Evolutionary conservation across 1,284 basidiomycete genomes (phyloP).

Genomic region (Moniliophthora roreri): DNA sequence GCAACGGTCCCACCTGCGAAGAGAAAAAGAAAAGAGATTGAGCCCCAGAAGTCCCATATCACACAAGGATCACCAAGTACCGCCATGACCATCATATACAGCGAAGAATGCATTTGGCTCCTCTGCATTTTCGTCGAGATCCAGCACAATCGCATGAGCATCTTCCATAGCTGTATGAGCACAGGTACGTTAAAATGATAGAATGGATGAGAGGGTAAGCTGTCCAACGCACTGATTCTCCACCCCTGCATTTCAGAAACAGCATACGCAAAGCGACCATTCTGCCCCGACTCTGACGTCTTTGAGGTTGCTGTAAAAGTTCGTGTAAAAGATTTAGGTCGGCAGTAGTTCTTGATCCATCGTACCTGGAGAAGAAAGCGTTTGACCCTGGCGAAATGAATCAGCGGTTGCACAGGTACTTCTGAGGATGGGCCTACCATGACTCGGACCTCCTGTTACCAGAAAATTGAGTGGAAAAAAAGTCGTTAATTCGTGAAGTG

Average conservation of each 20-base stretch:
- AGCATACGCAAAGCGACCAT: conserved; percentile 80
- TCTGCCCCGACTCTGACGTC: conserved; percentile 76
- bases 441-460: neutral
- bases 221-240: conserved; percentile 84
- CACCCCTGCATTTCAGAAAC: conserved; percentile 99
- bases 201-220: conserved; percentile 5
- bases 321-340: neutral
- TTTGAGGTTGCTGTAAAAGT: conserved; percentile 74
- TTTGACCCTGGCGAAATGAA: conserved; percentile 31
- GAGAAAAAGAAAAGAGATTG: conserved; percentile 11
- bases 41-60: conserved; percentile 13
- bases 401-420: neutral
- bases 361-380: conserved; percentile 34
- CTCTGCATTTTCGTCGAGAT: conserved; percentile 52
- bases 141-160: conserved; percentile 84
- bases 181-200: conserved; percentile 13
- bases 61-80: conserved; percentile 40
- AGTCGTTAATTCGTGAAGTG: neutral
- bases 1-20: conserved; percentile 82
- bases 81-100: conserved; percentile 98
- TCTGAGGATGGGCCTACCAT: conserved; percentile 1
- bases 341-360: neutral
- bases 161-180: conserved; percentile 93
- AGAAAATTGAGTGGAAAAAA: neutral
- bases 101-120: conserved; percentile 85